A percentile compares a stretch with the other conserved stretches of the same genome.
Evolutionary conservation across 129 eudicot species (phyloP).

Genomic region (Saussurea involucrata): DNA sequence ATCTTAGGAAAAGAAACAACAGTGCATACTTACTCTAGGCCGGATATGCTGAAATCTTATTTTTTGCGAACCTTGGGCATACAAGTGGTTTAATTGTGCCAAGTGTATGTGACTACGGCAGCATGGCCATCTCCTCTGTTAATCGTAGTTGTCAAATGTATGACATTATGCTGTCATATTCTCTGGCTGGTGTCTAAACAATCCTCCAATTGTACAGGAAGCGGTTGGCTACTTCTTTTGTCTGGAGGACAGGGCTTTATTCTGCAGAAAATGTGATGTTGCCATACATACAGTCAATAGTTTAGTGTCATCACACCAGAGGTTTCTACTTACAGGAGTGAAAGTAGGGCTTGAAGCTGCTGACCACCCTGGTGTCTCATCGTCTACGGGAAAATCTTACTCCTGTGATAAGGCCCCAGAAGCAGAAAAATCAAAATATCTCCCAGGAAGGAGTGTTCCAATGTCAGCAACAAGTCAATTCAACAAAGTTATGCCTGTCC

Average conservation of each 20-base stretch:
- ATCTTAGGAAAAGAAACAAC: too few species aligned
- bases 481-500: conserved; percentile 35
- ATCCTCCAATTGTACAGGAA: conserved; percentile 47
- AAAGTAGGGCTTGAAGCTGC: conserved; percentile 72
- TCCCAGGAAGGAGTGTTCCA: conserved; percentile 29
- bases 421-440: conserved; percentile 30
- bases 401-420: conserved; percentile 47
- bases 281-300: conserved; percentile 74
- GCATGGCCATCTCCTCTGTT: neutral
- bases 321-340: conserved; percentile 93
- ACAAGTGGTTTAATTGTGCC: neutral
- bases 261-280: conserved; percentile 90
- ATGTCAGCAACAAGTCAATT: conserved; percentile 29
- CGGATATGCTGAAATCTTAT: neutral
- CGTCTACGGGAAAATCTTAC: conserved; percentile 51
- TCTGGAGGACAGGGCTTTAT: conserved; percentile 88
- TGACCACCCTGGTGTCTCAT: conserved; percentile 44
- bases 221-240: conserved; percentile 87
- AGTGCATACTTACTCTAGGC: too few species aligned
- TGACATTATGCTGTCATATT: neutral
- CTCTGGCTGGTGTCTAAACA: neutral
- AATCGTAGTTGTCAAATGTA: neutral
- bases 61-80: neutral
- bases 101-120: neutral
- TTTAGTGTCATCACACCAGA: conserved; percentile 66